Conservation (phyloP, 2,329 filamentous ascomycete genomes). For the Aspergillus puulaauensis region DNA sequence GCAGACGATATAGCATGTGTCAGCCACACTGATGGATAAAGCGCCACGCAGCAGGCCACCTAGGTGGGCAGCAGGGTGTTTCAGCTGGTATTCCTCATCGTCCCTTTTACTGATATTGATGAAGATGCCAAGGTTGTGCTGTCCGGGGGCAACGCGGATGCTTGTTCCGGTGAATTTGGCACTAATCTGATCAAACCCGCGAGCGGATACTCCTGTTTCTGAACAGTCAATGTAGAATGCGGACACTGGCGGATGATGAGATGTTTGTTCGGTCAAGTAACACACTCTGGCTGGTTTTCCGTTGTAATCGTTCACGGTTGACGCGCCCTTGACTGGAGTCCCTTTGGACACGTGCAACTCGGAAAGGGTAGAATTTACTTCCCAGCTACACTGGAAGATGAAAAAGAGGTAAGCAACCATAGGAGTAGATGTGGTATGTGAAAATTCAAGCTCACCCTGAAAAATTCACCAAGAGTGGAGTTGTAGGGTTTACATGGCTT, state of each 20-base stretch:
- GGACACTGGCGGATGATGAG: slow-evolving; percentile 94
- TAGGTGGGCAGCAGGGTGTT: slow-evolving; percentile 88
- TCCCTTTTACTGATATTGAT: slow-evolving; percentile 76
- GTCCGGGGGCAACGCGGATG: slow-evolving; percentile 84
- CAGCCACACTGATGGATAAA: slow-evolving; percentile 86
- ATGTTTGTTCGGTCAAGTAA: slow-evolving; percentile 96
- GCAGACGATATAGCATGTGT: slow-evolving; percentile 85
- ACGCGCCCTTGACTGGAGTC: slow-evolving; percentile 35
- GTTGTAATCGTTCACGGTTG: slow-evolving; percentile 31
- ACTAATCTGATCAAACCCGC: slow-evolving; percentile 92
- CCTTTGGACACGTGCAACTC: slow-evolving; percentile 50
- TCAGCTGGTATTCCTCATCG: slow-evolving; percentile 91
- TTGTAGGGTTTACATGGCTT: slow-evolving; percentile 99
- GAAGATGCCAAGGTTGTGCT: slow-evolving; percentile 95
- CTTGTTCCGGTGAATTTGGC: slow-evolving; percentile 98
- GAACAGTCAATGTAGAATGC: slow-evolving; percentile 93
- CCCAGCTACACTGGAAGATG: slow-evolving; percentile 78
- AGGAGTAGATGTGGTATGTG: neutral
- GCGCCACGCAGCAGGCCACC: slow-evolving; percentile 83
- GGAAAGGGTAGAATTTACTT: slow-evolving; percentile 76
- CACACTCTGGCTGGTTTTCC: slow-evolving; percentile 71
- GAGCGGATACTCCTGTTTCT: slow-evolving; percentile 81
- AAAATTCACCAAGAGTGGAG: slow-evolving; percentile 94
- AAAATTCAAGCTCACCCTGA: slow-evolving; percentile 63
- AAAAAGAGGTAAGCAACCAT: neutral